phyloP scores from a whole-genome alignment of 306 rosid genomes.

The Vigna angularis region DNA sequence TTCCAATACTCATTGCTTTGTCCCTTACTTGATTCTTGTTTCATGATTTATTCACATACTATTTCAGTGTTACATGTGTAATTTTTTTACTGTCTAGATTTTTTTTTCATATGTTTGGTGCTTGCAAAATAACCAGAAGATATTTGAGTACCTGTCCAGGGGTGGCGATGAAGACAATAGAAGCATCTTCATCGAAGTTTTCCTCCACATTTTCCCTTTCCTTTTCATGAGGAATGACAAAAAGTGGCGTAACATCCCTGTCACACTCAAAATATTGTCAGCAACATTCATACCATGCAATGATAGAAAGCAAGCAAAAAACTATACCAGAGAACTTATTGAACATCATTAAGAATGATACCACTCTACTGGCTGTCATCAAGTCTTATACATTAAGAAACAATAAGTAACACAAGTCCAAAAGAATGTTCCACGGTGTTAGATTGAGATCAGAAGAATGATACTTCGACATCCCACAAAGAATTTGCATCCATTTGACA shows the following conservation, averaged over 20 bases:
- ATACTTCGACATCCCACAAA: no score
- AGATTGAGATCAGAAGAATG: no score
- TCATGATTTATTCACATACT: background rate
- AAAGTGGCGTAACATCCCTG: constrained; percentile 81
- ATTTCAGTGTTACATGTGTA: constrained; percentile 7
- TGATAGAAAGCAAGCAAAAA: constrained; percentile 18
- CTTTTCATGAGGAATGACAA: constrained; percentile 93
- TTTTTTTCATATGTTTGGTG: constrained; percentile 2
- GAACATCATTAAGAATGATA: constrained; percentile 28
- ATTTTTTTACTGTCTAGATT: background rate
- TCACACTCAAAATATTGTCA: constrained; percentile 22
- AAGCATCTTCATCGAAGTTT: constrained; percentile 61
- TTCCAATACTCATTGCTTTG: constrained; percentile 28
- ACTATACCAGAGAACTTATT: background rate
- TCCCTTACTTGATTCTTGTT: background rate
- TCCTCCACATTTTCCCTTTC: constrained; percentile 88
- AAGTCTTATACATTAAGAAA: constrained; percentile 15
- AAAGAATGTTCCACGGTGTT: constrained; percentile 19
- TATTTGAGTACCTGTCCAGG: constrained; percentile 81
- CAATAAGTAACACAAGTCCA: background rate
- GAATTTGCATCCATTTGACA: no score
- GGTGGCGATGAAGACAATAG: constrained; percentile 84
- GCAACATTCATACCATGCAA: constrained; percentile 16
- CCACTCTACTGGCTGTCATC: background rate
- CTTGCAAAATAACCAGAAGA: constrained; percentile 27